Conservation (phyloP, 2,329 filamentous ascomycete genomes). For the Coleophoma eucalyptorum region DNA sequence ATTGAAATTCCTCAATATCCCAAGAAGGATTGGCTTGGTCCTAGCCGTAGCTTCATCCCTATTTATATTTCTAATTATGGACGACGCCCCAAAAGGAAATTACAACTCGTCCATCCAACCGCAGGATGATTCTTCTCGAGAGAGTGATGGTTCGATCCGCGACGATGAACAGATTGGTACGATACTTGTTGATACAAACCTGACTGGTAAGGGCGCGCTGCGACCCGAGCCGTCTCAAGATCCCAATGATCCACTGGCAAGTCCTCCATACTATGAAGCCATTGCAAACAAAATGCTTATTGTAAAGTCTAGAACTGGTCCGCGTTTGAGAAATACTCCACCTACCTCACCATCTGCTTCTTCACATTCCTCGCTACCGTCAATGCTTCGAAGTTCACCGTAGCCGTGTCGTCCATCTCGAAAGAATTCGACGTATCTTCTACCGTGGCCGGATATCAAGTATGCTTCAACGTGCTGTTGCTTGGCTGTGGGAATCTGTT, state of each 20-base stretch:
- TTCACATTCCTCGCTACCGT: conserved; percentile 35
- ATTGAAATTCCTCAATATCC: no score
- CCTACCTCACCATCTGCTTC: conserved; percentile 32
- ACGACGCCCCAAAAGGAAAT: no score
- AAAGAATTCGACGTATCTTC: conserved; percentile 24
- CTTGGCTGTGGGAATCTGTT: conserved; percentile 27
- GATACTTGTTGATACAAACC: no score
- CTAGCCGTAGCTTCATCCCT: no score
- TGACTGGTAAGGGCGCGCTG: not conserved
- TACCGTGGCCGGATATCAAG: conserved; percentile 18
- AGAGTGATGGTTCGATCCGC: no score
- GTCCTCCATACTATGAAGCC: not conserved
- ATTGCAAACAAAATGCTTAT: not conserved
- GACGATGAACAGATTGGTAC: no score
- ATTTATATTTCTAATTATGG: no score
- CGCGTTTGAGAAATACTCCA: conserved; percentile 13
- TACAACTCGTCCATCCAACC: no score
- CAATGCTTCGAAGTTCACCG: conserved; percentile 34
- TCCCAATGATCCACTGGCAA: conserved; percentile 10
- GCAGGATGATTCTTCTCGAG: no score
- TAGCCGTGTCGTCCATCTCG: conserved; percentile 29
- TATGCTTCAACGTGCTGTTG: conserved; percentile 23
- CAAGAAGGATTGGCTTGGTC: no score
- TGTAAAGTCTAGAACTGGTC: conserved; percentile 5
- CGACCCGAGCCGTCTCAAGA: conserved; percentile 8